Evolutionary conservation across 805 yeast species (phyloP), one percentile per base, ranked within the genome.

Genomic region (Saturnispora sekii): DNA sequence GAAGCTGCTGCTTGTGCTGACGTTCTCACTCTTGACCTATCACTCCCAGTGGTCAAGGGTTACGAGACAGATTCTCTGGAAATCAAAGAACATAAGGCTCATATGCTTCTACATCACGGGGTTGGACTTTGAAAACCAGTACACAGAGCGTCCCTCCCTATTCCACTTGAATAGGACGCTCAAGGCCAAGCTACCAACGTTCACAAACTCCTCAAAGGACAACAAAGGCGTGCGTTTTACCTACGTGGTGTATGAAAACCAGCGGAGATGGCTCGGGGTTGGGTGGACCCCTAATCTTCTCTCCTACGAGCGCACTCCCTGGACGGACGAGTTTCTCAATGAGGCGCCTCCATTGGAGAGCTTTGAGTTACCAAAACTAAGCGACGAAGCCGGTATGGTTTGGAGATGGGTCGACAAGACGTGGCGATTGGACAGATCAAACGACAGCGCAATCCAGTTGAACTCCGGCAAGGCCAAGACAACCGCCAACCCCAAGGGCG

Each of bases 401-500:
- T 93, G 97, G 97, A 74, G 84, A 59, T 93, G 97, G 97, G 86
- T 89, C 15, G 97, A 93, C 62, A 77, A 77, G 58, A 74, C 88
- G 1, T 90, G 98, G 98, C 70, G 89, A 53, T 69, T 89, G 48
- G 98, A 90, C 64, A 67, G 85, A 53, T 81, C 95, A 11, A 87
- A 85, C 54, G 95, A 86, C 59, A 95, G 95, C 2, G 80, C 94
- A 3, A 73, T 88, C 31, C 84, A 81, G 43, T 67, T 84, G 49
- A 72, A 84, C 18, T 76, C 78, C 41, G 68, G 80, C 11, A 79
- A 79, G 54, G 70, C 74, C 9, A 65, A 71, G 55, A 69, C 79
- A 6, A 73, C 78, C 0, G 84, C 87, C 1, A 77, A 79, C 55
- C 96, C 96, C 10, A 69, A 72, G 21, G 58, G 76, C 1, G 89